Evolutionary conservation across 2,329 filamentous ascomycete species (phyloP), one percentile per base, ranked within the genome.

Genomic region (Colletotrichum paranaense): DNA sequence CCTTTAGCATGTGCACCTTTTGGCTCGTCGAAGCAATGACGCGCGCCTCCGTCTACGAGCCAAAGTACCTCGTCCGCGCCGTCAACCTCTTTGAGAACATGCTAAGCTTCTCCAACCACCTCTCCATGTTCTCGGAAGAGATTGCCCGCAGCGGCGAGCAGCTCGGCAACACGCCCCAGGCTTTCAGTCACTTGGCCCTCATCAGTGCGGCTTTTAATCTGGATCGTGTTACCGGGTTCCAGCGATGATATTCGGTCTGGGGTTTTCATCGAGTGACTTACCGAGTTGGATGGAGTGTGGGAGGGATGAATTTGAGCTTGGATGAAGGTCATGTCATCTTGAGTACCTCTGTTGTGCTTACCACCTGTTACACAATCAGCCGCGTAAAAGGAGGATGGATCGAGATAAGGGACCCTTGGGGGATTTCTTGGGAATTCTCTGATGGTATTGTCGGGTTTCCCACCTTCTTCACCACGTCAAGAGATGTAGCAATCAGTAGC

Each of bases 1-100:
- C 93, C 24, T 95, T 95, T 79, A 91, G 89, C 78, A 95, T 95
- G 92, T 94, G 93, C 79, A 95, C 93, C 0, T 95, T 95, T 80
- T 95, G 93, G 93, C 89, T 95, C 0, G 92, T 95, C 14, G 93
- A 95, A 82, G 92, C 93, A 28, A 88, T 95, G 82, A 94, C 92
- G 35, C 88, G 93, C 38, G 92, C 92, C 76, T 84, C 88, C 76
- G 84, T 86, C 60, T 92, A 93, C 80, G 90, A 93, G 75, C 84
- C 85, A n/a, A 91, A 89, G 75, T 93, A 93, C 76, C 83, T 92
- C 24, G 80, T 85, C 14, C 85, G 87, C 12, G 90, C 93, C 7
- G 87, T 93, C 76, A 92, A 89, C 76, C 85, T 94, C 55, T 95
- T 95, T 77, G 93, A 95, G 82, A 94, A 94, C 78, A 93, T 95